A percentile compares a stretch with the other conserved stretches of the same genome.
phyloP scores from a whole-genome alignment of 2,329 filamentous ascomycete species.

The Endoconidiophora laricicola region DNA sequence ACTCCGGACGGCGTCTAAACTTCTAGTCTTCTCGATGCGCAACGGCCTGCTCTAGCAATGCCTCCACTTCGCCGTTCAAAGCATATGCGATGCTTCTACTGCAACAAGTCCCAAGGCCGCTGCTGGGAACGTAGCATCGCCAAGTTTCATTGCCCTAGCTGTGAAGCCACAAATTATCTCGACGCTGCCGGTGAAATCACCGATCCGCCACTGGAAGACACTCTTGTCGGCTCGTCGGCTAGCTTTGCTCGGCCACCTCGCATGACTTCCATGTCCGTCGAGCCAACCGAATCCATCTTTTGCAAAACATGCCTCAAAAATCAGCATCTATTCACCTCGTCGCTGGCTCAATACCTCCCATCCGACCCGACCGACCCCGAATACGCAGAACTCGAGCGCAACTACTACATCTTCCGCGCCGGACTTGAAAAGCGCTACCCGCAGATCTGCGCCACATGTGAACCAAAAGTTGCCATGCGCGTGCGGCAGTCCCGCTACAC shows the following conservation, averaged over 20 bases:
- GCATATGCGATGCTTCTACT: constrained; percentile 65
- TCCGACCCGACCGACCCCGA: constrained; percentile 47
- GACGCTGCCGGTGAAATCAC: constrained; percentile 84
- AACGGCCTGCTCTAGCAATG: constrained; percentile 20
- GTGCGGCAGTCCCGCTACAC: constrained; percentile 60
- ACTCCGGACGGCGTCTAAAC: too few species aligned
- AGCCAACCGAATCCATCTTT: constrained; percentile 26
- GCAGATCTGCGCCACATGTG: constrained; percentile 70
- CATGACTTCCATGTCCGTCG: constrained; percentile 19
- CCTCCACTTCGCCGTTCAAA: constrained; percentile 25
- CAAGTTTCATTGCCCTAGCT: constrained; percentile 58
- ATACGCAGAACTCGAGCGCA: constrained; percentile 50
- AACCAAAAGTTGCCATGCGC: constrained; percentile 51
- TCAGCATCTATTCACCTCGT: constrained; percentile 62
- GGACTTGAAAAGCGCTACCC: constrained; percentile 72
- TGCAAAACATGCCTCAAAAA: constrained; percentile 78
- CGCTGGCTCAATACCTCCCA: constrained; percentile 64
- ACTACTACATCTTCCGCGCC: constrained; percentile 52
- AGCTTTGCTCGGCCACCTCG: constrained; percentile 10
- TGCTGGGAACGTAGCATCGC: constrained; percentile 39
- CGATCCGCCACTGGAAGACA: constrained; percentile 57
- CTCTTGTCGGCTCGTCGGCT: constrained; percentile 21
- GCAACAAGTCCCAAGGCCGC: constrained; percentile 49
- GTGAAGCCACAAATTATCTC: constrained; percentile 76
- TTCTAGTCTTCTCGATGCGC: too few species aligned